These are phyloP conservation scores for Phytophthora crassamura DNA, from an alignment of 352 stramenopile genomes.

Conservation along the genomic window DNA sequence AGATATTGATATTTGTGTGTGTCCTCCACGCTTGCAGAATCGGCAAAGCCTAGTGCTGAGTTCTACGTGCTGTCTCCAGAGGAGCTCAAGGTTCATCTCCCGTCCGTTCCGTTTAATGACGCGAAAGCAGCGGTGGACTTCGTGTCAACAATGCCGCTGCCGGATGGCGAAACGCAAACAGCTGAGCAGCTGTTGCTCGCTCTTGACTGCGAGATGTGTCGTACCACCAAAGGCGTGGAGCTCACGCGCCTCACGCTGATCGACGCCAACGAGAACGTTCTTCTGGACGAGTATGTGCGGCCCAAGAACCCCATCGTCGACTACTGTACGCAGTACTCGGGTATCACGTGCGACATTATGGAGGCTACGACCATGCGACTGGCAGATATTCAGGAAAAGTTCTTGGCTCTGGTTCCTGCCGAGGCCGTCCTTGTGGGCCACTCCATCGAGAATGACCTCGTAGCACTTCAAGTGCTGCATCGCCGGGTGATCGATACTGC, in stretches of 20 bases:
- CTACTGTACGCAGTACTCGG: slow-evolving; percentile 89
- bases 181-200: slow-evolving; percentile 66
- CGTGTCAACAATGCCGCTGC: slow-evolving; percentile 48
- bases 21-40: slow-evolving; percentile 36
- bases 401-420: slow-evolving; percentile 63
- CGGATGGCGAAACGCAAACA: slow-evolving; percentile 36
- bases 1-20: slow-evolving; percentile 2
- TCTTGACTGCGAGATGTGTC: slow-evolving; percentile 90
- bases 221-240: slow-evolving; percentile 87
- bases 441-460: slow-evolving; percentile 89
- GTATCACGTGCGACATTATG: slow-evolving; percentile 87
- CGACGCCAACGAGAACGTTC: slow-evolving; percentile 68
- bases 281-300: slow-evolving; percentile 87
- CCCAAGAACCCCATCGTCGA: slow-evolving; percentile 85
- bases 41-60: slow-evolving; percentile 57
- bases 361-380: slow-evolving; percentile 67
- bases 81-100: slow-evolving; percentile 63
- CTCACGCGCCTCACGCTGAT: slow-evolving; percentile 79
- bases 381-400: slow-evolving; percentile 67
- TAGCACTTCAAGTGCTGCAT: slow-evolving; percentile 74
- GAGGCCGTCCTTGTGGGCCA: slow-evolving; percentile 89
- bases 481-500: slow-evolving; percentile 83
- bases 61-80: slow-evolving; percentile 81
- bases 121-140: slow-evolving; percentile 45
- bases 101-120: slow-evolving; percentile 62